These are phyloP conservation scores for Bretschneidera sinensis DNA, from an alignment of 345 rosid species.

Conservation along the genomic window DNA sequence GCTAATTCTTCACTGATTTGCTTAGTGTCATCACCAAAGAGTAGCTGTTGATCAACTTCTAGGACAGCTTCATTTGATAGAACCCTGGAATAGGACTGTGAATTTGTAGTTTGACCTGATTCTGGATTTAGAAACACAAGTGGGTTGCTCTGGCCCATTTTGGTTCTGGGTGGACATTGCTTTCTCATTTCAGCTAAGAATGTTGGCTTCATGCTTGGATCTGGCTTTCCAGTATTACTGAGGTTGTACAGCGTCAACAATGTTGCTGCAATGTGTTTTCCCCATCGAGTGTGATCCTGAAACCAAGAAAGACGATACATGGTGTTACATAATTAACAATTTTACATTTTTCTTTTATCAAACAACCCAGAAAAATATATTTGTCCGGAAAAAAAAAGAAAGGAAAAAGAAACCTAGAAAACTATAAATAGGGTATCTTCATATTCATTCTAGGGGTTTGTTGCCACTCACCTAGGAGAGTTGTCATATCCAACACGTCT, in stretches of 20 bases:
- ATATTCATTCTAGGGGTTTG: too few relatives aligned
- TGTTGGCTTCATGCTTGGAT: slow-evolving; percentile 32
- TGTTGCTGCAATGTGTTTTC: slow-evolving; percentile 39
- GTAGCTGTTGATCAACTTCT: slow-evolving; percentile 66
- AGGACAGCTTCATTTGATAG: slow-evolving; percentile 40
- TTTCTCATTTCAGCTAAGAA: slow-evolving; percentile 31
- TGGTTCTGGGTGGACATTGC: slow-evolving; percentile 42
- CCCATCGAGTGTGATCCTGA: slow-evolving; percentile 64
- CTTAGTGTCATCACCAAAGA: slow-evolving; percentile 33
- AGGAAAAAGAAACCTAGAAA: too few relatives aligned
- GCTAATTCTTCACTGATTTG: slow-evolving; percentile 48
- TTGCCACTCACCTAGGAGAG: slow-evolving; percentile 63
- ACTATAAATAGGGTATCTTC: too few relatives aligned
- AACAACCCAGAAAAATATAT: too few relatives aligned
- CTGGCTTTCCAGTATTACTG: slow-evolving; percentile 43
- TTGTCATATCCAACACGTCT: slow-evolving; percentile 47
- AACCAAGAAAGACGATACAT: too few relatives aligned
- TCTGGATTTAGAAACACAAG: slow-evolving; percentile 53
- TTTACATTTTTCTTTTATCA: too few relatives aligned
- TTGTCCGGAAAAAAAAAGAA: too few relatives aligned
- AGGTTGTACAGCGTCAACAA: slow-evolving; percentile 49
- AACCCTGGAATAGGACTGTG: slow-evolving; percentile 44
- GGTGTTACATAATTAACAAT: too few relatives aligned
- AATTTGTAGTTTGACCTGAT: slow-evolving; percentile 45
- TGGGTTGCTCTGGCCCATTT: slow-evolving; percentile 47